Base-by-base conservation (phyloP, 768 basidiomycete genomes). In the Podaxis sp. region DNA sequence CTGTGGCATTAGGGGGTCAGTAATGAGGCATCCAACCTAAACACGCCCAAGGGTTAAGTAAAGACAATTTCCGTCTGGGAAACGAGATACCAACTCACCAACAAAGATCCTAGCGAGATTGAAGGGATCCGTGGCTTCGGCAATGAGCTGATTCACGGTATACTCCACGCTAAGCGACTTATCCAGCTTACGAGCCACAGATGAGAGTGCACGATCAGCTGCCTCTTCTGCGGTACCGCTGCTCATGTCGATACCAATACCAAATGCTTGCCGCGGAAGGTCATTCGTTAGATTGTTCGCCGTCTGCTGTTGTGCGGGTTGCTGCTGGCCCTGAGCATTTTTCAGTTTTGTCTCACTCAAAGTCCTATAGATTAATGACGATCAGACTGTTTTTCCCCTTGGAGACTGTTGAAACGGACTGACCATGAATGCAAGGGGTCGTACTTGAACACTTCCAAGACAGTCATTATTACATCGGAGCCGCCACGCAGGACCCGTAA, bases 341-440 rank as follows among this genome's bases (percentile, higher is more conserved):
- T 87, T 82, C 40, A 92, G 74, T 75, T 91, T 92, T 67, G 87
- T 73, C 63, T 90, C 89, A 71, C 86, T 92, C 69, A 88, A 88
- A 2, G 89, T 89, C 92, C 90, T 93, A 64, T 5, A 37, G 20
- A 33, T 56, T 41, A 20, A 57, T 60, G 30, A 67, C 53, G 33
- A 52, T 57, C 2, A 57, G 4, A 28, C 11, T 56, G 26, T 11
- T 24, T 12, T 5, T n/a, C n/a, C 37, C 22, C 33, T 56, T 20
- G 13, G 30, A 3, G 37, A 8, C 20, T 17, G 10, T 40, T 56
- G 22, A 56, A 12, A 53, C 33, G 49, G 40, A 65, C 85, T 38
- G 54, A 94, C 96, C 96, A 99, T 33, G 87, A 89, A 68, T 98
- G 92, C 20, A 99, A 82, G 4, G 97, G 96, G 73, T 99, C 96